These are phyloP conservation scores for Prunus yedoensis DNA, from an alignment of 331 rosid genomes.

Conservation along the genomic window DNA sequence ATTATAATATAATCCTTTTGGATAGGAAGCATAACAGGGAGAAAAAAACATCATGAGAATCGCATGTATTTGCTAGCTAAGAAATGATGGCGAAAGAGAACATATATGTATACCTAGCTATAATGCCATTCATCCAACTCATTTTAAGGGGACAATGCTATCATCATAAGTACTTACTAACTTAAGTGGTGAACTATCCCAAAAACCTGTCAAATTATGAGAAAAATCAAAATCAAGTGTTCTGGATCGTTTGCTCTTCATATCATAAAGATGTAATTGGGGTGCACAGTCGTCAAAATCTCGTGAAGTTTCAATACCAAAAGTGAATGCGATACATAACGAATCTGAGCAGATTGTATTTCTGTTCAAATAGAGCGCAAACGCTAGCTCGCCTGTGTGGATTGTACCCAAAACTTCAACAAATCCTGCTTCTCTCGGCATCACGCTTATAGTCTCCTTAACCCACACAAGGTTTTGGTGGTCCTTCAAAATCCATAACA, in stretches of 20 bases:
- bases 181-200: not conserved
- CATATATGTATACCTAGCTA: no score
- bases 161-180: not conserved
- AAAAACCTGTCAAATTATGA: not conserved
- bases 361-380: no score
- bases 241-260: not conserved
- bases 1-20: no score
- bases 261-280: not conserved
- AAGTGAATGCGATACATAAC: no score
- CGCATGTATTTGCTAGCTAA: no score
- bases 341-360: no score
- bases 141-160: not conserved
- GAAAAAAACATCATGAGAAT: no score
- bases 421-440: not conserved
- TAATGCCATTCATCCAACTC: no score
- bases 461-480: not conserved
- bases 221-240: not conserved
- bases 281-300: not conserved
- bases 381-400: not conserved
- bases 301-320: no score
- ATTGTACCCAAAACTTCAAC: not conserved
- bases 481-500: constrained; percentile 3
- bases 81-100: no score
- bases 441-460: not conserved
- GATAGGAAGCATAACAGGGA: no score